Conservation (phyloP, 179 eudicot genomes). For the Silene coronaria region DNA sequence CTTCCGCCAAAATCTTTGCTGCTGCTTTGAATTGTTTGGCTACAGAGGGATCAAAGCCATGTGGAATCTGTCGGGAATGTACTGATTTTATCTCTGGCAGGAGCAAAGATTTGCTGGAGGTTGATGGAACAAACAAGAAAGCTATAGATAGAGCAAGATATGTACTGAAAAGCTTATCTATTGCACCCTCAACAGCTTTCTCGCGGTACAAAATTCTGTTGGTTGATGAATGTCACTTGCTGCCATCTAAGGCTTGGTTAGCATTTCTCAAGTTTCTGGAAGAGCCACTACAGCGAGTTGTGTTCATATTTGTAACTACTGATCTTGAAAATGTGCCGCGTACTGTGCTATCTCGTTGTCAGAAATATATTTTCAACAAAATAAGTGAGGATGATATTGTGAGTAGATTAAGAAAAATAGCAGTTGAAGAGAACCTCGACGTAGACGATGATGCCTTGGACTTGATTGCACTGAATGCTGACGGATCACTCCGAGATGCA, state of each 20-base stretch:
- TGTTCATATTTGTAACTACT: conserved; percentile 72
- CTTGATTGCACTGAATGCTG: conserved; percentile 85
- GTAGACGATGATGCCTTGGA: conserved; percentile 79
- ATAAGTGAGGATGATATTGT: conserved; percentile 75
- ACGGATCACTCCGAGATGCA: conserved; percentile 96
- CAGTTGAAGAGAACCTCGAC: conserved; percentile 63
- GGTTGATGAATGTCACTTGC: conserved; percentile 81
- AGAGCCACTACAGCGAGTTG: conserved; percentile 60
- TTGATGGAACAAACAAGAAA: conserved; percentile 69
- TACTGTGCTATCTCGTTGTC: conserved; percentile 71
- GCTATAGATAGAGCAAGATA: conserved; percentile 53
- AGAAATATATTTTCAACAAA: conserved; percentile 75
- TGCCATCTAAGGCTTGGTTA: conserved; percentile 80
- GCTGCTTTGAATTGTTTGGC: conserved; percentile 93
- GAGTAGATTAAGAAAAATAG: conserved; percentile 55
- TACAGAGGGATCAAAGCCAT: conserved; percentile 69
- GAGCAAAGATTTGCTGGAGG: conserved; percentile 54
- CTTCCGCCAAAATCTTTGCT: conserved; percentile 75
- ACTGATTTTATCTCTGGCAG: conserved; percentile 69
- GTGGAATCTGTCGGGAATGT: conserved; percentile 90
- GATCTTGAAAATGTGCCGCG: conserved; percentile 89
- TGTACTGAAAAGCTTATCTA: conserved; percentile 48
- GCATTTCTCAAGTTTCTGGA: conserved; percentile 79
- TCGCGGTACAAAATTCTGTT: conserved; percentile 53
- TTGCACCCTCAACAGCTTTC: conserved; percentile 45